Evolutionary conservation across 371 early-diverging fungal species (phyloP).

Genomic region (Apophysomyces variabilis): DNA sequence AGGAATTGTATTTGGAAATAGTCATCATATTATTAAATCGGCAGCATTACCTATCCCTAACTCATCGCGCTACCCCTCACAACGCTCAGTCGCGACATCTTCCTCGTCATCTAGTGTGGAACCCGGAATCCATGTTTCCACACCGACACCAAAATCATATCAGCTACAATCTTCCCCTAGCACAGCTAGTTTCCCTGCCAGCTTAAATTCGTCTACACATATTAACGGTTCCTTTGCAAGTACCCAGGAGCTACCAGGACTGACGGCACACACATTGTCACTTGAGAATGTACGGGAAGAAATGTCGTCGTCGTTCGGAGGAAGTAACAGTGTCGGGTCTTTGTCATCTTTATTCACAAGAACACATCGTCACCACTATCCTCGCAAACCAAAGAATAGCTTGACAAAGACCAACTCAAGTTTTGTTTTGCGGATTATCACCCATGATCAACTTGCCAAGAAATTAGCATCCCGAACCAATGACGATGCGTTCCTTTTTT

Average conservation of each 20-base stretch:
- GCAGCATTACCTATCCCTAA: constrained; percentile 47
- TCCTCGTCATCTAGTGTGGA: constrained; percentile 26
- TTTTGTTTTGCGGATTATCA: constrained; percentile 80
- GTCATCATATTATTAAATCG: constrained; percentile 28
- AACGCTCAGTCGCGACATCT: constrained; percentile 19
- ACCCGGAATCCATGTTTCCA: constrained; percentile 14
- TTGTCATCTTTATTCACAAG: constrained; percentile 23
- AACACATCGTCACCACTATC: constrained; percentile 25
- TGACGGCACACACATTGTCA: constrained; percentile 13
- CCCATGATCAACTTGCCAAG: constrained; percentile 79
- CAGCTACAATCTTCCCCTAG: background rate
- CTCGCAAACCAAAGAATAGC: constrained; percentile 63
- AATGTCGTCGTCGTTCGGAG: constrained; percentile 18
- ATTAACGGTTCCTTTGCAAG: background rate
- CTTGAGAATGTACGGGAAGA: constrained; percentile 13
- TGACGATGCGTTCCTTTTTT: constrained; percentile 74
- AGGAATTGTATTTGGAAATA: constrained; percentile 17
- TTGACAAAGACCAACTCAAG: constrained; percentile 69
- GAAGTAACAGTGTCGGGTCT: constrained; percentile 24
- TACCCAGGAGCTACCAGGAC: constrained; percentile 3
- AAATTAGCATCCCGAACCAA: constrained; percentile 64
- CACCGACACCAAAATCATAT: constrained; percentile 23
- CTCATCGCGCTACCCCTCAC: constrained; percentile 15
- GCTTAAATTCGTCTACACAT: background rate
- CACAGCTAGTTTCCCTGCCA: constrained; percentile 8